Base-by-base conservation (phyloP, 176 grass and related monocot species). In the Zoysia pacifica region DNA sequence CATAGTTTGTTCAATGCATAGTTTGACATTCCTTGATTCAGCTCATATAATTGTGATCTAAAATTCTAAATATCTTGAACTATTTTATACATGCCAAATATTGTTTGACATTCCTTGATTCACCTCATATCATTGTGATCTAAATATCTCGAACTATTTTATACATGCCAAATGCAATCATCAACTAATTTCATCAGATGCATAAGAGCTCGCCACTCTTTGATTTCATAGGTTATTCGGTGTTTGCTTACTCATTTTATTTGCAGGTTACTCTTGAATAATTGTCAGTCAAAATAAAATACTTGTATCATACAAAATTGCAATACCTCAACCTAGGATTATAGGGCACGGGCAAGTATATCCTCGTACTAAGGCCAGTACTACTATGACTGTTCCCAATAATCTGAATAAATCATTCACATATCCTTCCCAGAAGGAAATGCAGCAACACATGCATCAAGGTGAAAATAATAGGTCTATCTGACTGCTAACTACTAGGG, bases 121-220 rank as follows among this genome's bases (percentile, higher is more conserved):
- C 79, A 14, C 16, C 45, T 78, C 56, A 48, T 6, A 38, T 35
- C 38, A 41, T 49, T 18, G 20, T 9, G 7, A 82, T 65, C 40
- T 52, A 65, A 7, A 7, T 72, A 72, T 49, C 35, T 75, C 9
- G 71, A 75, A 74, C 70, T 73, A 74, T 82, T 38, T 64, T 28
- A 82, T 38, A 52, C 11, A 73, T 36, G n/a, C 45, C 8, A 73
- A 74, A 45, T 52, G 11, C n/a, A 82, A 65, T 44, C 38, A 37
- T 11, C 5, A 12, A 40, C 13, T 61, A 42, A 70, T 77, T 50
- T 16, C 7, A 62, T 18, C 5, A 3, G 7, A 41, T 12, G 13
- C 13, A 69, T 2, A 42, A 62, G 11, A 39, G 35, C 12, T 41
- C 1, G 8, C 39, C 36, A n/a, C 36, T 74, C 16, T 63, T 63